A percentile compares a stretch with the other conserved stretches of the same genome.
These are phyloP conservation scores for Penicillium malachiteum DNA, from an alignment of 495 filamentous ascomycete species.

Conservation along the genomic window DNA sequence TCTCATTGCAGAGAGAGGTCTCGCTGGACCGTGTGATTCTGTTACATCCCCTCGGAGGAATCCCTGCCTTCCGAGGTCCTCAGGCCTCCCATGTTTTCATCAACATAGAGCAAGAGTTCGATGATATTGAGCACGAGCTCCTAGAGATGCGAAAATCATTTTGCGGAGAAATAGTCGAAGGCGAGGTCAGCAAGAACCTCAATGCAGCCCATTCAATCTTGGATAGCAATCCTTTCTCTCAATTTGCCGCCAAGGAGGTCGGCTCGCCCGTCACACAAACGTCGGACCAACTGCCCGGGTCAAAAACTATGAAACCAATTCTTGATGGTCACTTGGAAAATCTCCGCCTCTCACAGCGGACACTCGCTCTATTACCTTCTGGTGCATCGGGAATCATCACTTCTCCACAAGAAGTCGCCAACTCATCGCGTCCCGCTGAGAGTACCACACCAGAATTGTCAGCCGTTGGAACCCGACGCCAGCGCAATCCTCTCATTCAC, in stretches of 20 bases:
- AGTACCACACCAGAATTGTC: conserved; percentile 46
- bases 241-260: conserved; percentile 41
- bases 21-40: conserved; percentile 84
- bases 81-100: conserved; percentile 83
- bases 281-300: conserved; percentile 3
- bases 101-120: conserved; percentile 90
- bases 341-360: conserved; percentile 62
- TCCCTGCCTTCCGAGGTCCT: conserved; percentile 66
- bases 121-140: conserved; percentile 63
- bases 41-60: conserved; percentile 84
- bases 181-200: background rate
- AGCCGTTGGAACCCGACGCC: conserved; percentile 69
- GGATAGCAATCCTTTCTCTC: conserved; percentile 48
- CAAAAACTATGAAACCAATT: conserved; percentile 14
- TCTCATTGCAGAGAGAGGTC: conserved; percentile 51
- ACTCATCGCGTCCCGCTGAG: conserved; percentile 49
- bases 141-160: conserved; percentile 20
- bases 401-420: conserved; percentile 78
- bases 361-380: conserved; percentile 76
- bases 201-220: conserved; percentile 21
- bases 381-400: conserved; percentile 86
- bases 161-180: conserved; percentile 4
- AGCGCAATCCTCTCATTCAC: conserved; percentile 91
- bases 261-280: conserved; percentile 16
- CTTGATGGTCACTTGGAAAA: conserved; percentile 65